Evolutionary conservation across 352 stramenopile species (phyloP), one percentile per base, ranked within the genome.

Genomic region (Phytopythium aichiense): DNA sequence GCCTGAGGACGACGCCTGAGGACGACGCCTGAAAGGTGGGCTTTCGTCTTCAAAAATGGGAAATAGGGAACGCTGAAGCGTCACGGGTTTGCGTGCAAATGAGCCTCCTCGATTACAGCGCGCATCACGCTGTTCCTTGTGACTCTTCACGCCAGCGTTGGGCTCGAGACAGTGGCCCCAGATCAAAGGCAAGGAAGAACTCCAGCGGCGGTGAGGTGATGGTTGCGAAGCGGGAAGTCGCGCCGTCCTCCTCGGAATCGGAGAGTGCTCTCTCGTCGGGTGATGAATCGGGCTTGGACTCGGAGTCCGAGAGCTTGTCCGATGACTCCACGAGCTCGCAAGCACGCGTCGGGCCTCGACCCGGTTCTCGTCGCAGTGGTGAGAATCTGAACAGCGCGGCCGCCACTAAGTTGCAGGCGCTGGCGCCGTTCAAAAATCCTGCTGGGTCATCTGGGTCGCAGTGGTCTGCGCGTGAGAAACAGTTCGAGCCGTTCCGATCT

Each of bases 401-500:
- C 11, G 40, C 7, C 22, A n/a, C 16, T 20, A 60, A 60, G 40
- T 9, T 28, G 6, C 37, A 49, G 33, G 18, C 35, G 22, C 35
- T 63, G 31, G 49, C 22, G 22, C 31, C 46, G 45, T 42, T 63
- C 22, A 50, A 56, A 16, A 49, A 40, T n/a, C 48, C 58, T 25
- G 33, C 30, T 25, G 48, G 48, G 2, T 48, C 58, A 9, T 74
- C 65, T 2, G 71, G 60, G 3, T 88, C 74, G 23, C 67, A 79
- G 1, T 93, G 83, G 83, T 70, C 58, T 22, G 67, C 61, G 9
- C 73, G 86, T 38, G 86, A 93, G 64, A 79, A 79, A 28, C 73
- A 90, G 52, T 95, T 95, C 61, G 86, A 95, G 59, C 74, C 78
- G 35, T 93, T 95, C 59, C 83, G 84, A 28, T 72, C 76, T 0